phyloP scores from a whole-genome alignment of 73 alveolate species.

The Paramecium pentaurelia region DNA sequence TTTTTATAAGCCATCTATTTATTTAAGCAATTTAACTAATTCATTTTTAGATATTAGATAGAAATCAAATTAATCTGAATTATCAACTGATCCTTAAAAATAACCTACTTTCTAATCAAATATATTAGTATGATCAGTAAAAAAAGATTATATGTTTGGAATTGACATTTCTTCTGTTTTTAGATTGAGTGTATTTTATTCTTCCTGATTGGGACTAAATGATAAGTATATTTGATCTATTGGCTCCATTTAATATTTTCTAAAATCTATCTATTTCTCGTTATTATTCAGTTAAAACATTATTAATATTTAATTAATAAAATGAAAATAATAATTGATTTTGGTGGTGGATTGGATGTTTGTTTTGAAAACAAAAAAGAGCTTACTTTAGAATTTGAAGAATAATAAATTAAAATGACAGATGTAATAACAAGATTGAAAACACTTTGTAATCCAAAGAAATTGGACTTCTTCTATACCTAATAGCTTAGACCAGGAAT shows the following conservation, averaged over 20 bases:
- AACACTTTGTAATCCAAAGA: neutral
- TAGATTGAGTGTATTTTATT: neutral
- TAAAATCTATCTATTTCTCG: neutral
- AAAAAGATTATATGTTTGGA: neutral
- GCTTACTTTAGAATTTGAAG: neutral
- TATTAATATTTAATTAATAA: neutral
- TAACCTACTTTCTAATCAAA: neutral
- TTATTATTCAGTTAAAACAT: conserved; percentile 14
- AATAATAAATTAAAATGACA: conserved; percentile 40
- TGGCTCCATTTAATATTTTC: conserved; percentile 11
- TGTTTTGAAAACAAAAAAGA: conserved; percentile 41
- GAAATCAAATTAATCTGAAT: neutral
- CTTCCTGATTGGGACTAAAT: neutral
- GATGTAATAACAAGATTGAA: conserved; percentile 8
- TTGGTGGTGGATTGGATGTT: conserved; percentile 56
- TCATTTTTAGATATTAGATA: neutral
- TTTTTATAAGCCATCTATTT: neutral
- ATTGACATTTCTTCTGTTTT: conserved; percentile 16
- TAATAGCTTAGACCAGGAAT: conserved; percentile 84
- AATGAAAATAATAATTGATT: neutral
- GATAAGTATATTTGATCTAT: neutral
- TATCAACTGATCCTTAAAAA: neutral
- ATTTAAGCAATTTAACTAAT: neutral
- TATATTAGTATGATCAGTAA: neutral
- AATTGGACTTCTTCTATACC: conserved; percentile 40